Evolutionary conservation across 2,329 filamentous ascomycete species (phyloP).

Genomic region (Aspergillus tanneri): DNA sequence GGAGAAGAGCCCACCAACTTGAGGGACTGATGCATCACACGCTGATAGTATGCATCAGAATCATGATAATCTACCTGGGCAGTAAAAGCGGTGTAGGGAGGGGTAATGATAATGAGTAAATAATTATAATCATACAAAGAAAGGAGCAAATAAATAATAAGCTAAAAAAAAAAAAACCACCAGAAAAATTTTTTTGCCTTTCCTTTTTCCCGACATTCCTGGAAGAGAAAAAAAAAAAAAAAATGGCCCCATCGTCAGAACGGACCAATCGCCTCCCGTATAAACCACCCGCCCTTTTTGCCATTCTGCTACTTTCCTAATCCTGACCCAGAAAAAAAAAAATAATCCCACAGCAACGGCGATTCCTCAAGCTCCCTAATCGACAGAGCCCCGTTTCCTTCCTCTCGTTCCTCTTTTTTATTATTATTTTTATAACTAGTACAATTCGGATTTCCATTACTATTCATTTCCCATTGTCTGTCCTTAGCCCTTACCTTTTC

Average conservation of each 20-base stretch:
- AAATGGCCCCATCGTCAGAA: slow-evolving; percentile 9
- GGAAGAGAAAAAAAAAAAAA: not conserved
- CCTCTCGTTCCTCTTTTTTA: not conserved
- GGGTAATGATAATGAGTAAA: not conserved
- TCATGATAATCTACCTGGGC: not conserved
- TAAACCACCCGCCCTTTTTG: not conserved
- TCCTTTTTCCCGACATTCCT: not conserved
- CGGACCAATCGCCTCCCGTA: slow-evolving; percentile 3
- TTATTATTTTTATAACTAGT: not conserved
- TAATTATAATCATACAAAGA: not conserved
- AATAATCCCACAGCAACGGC: slow-evolving; percentile 4
- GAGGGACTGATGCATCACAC: not conserved
- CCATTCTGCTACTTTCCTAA: not conserved
- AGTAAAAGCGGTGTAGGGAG: slow-evolving; percentile 5
- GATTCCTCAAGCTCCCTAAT: slow-evolving; percentile 13
- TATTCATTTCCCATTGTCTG: slow-evolving; percentile 18
- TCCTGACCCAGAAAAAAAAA: slow-evolving; percentile 12
- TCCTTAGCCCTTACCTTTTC: slow-evolving; percentile 13
- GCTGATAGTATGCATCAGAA: not conserved
- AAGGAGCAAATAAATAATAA: not conserved
- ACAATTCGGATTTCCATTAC: too few relatives aligned
- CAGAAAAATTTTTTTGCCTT: not conserved
- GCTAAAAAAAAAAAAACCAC: slow-evolving; percentile 4
- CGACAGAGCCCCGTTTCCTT: not conserved
- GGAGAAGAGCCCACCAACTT: not conserved